phyloP scores from a whole-genome alignment of 1,284 basidiomycete species.

The Pisolithus thermaeus region DNA sequence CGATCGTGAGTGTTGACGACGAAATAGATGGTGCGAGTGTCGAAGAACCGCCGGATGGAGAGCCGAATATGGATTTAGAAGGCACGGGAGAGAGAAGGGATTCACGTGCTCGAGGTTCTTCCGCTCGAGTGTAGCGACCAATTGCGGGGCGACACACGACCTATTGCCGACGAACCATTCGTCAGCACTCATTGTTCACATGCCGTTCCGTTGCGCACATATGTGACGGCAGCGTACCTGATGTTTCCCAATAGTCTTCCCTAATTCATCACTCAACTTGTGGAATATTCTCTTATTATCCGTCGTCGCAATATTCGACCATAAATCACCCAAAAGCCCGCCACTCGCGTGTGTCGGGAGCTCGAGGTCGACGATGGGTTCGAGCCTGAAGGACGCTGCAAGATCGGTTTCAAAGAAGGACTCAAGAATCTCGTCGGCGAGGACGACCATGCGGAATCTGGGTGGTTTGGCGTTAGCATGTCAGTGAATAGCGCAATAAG shows the following conservation, averaged over 20 bases:
- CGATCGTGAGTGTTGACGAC: constrained; percentile 37
- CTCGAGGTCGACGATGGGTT: constrained; percentile 63
- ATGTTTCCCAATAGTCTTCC: constrained; percentile 88
- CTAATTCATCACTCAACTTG: constrained; percentile 87
- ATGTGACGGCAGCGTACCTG: constrained; percentile 37
- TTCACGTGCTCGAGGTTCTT: constrained; percentile 86
- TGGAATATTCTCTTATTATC: constrained; percentile 84
- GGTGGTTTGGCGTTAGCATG: constrained; percentile 4
- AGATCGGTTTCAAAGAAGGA: constrained; percentile 92
- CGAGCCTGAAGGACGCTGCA: constrained; percentile 80
- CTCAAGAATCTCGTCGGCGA: constrained; percentile 92
- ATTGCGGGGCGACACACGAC: constrained; percentile 78
- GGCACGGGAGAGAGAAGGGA: constrained; percentile 67
- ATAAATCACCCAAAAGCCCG: constrained; percentile 77
- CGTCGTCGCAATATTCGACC: constrained; percentile 84
- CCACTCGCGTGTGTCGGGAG: constrained; percentile 53
- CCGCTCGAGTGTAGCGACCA: constrained; percentile 74
- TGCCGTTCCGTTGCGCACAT: not conserved
- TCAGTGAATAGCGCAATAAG: not conserved
- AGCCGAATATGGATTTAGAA: constrained; percentile 40
- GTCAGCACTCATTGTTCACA: not conserved
- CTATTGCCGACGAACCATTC: constrained; percentile 26
- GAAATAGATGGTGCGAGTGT: constrained; percentile 27
- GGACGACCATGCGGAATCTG: constrained; percentile 95
- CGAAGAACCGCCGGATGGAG: constrained; percentile 16